phyloP scores from a whole-genome alignment of 306 rosid species.

The Sindora glabra region DNA sequence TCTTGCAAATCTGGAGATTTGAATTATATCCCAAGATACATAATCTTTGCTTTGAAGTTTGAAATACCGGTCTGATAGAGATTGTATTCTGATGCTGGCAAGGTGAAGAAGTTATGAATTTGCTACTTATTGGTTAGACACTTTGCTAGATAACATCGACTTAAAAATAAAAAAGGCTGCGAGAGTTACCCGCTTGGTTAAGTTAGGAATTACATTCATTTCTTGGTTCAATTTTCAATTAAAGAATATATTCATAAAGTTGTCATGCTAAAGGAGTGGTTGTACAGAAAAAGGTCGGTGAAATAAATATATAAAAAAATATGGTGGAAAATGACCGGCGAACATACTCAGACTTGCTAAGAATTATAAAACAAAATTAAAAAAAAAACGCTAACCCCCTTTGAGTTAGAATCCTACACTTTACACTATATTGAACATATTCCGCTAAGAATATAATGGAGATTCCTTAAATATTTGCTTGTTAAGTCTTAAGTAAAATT shows the following conservation, averaged over 20 bases:
- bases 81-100: slow-evolving; percentile 15
- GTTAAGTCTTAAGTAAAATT: too few species aligned
- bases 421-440: too few species aligned
- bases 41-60: slow-evolving; percentile 20
- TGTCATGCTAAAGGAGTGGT: too few species aligned
- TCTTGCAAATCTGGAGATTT: neutral
- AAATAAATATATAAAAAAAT: too few species aligned
- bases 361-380: too few species aligned
- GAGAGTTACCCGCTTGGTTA: neutral
- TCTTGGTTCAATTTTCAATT: neutral
- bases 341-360: too few species aligned
- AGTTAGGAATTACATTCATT: neutral
- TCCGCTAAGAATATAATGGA: too few species aligned
- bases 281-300: too few species aligned
- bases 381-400: too few species aligned
- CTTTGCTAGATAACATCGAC: slow-evolving; percentile 13
- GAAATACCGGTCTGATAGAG: neutral
- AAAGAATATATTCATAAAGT: neutral
- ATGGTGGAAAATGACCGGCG: too few species aligned
- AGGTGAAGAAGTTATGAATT: slow-evolving; percentile 20
- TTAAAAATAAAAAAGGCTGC: neutral
- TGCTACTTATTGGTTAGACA: neutral
- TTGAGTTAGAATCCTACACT: too few species aligned
- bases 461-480: too few species aligned
- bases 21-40: neutral